Evolutionary conservation across 2,329 filamentous ascomycete genomes (phyloP), one percentile per base, ranked within the genome.

Genomic region (Fusarium dlaminii): DNA sequence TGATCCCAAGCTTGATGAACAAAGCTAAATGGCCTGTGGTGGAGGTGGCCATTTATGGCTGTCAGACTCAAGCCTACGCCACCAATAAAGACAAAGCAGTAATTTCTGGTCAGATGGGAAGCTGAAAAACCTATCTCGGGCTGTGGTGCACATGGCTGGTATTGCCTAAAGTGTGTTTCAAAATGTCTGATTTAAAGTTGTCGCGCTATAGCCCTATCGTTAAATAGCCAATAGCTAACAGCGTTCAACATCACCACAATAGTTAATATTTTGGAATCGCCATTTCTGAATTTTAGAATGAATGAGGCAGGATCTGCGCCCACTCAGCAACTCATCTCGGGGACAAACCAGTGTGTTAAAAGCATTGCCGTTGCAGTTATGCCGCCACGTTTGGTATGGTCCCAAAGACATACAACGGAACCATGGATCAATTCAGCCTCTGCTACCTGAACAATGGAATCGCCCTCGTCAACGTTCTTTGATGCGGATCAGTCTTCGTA

Each of bases 321-420:
- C 13, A 22, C 3, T 15, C 12, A 46, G 12, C 24, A 46, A 6
- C 5, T 9, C 24, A 27, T 7, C 17, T 45, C 11, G 0, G 11
- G 11, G 43, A 27, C 42, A 27, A 45, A 18, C 3, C 11, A 45
- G 11, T 18, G 12, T 22, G 13, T 8, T 8, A 22, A 0, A 29
- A 20, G 12, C 8, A 10, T 7, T 29, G 24, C 0, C 8, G 0
- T 27, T 27, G 17, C 3, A 45, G 42, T n/a, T 37, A 0, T 15
- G 22, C 40, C n/a, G 40, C 22, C 14, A n/a, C 14, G 5, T 7
- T 37, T 42, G 8, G 9, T 15, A 6, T 17, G 14, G 22, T 5
- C 40, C 6, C 22, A n/a, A n/a, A 42, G 9, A 1, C 40, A n/a
- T 7, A n/a, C 43, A 14, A 27, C 5, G 12, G 12, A 10, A 0